Percentiles rank a stretch among this genome's conserved stretches.
phyloP scores from a whole-genome alignment of 106 monocot genomes.

The Phalaenopsis aphrodite region DNA sequence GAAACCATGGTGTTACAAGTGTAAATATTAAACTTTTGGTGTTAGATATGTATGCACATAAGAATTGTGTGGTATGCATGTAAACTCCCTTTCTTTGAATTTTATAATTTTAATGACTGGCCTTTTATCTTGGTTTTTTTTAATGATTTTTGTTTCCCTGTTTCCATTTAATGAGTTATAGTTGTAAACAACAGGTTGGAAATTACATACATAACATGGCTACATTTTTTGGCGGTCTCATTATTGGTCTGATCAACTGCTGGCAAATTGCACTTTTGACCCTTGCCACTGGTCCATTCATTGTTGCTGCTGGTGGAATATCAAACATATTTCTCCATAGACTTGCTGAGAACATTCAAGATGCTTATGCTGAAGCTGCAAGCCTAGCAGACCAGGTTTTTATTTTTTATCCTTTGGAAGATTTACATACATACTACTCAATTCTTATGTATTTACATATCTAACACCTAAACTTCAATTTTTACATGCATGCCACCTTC shows the following conservation, averaged over 20 bases:
- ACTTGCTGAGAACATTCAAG: slow-evolving; percentile 99
- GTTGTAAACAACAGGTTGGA: slow-evolving; percentile 57
- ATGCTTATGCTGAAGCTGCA: slow-evolving; percentile 99
- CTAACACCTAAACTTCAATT: too few relatives aligned
- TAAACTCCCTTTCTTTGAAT: neutral
- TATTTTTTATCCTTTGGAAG: neutral
- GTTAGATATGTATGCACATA: too few relatives aligned
- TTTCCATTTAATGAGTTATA: neutral
- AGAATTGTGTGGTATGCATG: too few relatives aligned
- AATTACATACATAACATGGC: slow-evolving; percentile 99
- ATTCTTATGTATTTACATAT: too few relatives aligned
- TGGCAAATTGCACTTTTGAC: slow-evolving; percentile 99
- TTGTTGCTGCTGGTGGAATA: slow-evolving; percentile 98
- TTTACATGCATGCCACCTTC: too few relatives aligned
- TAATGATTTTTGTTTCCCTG: neutral
- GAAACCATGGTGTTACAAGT: too few relatives aligned
- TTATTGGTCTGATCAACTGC: slow-evolving; percentile 90
- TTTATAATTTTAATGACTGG: neutral
- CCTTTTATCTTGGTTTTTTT: neutral
- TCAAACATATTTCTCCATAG: slow-evolving; percentile 98
- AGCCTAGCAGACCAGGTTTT: slow-evolving; percentile 93
- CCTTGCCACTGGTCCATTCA: slow-evolving; percentile 82
- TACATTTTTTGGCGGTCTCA: slow-evolving; percentile 90
- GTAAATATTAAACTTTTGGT: too few relatives aligned
- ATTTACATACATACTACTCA: too few relatives aligned